A percentile compares a stretch with the other conserved stretches of the same genome.
Conservation (phyloP, 2,329 filamentous ascomycete species). For the Chaetomium sp. region DNA sequence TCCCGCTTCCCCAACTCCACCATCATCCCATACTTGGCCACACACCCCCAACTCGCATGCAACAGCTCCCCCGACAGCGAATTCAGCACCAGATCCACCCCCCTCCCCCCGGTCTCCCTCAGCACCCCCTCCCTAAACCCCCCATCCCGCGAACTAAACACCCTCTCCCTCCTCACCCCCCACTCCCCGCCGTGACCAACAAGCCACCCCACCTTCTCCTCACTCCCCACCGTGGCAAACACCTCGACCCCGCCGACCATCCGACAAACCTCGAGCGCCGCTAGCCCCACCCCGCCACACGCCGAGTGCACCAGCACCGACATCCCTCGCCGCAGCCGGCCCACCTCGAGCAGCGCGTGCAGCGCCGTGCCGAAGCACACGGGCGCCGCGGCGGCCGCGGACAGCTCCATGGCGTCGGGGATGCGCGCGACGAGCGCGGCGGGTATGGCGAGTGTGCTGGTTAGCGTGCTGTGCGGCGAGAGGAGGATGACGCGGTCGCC, state of each 20-base stretch:
- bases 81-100: slow-evolving; percentile 47
- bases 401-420: slow-evolving; percentile 32
- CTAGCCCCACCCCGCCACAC: slow-evolving; percentile 40
- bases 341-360: slow-evolving; percentile 34
- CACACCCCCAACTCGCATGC: slow-evolving; percentile 49
- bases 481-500: slow-evolving; percentile 14
- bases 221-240: slow-evolving; percentile 42
- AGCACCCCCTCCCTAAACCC: slow-evolving; percentile 40
- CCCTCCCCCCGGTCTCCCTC: slow-evolving; percentile 36
- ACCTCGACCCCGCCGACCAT: slow-evolving; percentile 40
- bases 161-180: slow-evolving; percentile 37
- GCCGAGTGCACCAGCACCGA: slow-evolving; percentile 42
- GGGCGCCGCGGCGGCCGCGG: slow-evolving; percentile 33
- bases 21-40: slow-evolving; percentile 23
- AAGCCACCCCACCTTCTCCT: slow-evolving; percentile 41
- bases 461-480: background rate
- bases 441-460: slow-evolving; percentile 11
- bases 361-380: slow-evolving; percentile 36
- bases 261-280: slow-evolving; percentile 39
- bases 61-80: slow-evolving; percentile 46
- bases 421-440: slow-evolving; percentile 26
- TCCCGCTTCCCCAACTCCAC: slow-evolving; percentile 28
- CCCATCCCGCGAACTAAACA: slow-evolving; percentile 41
- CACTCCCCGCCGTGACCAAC: slow-evolving; percentile 36
- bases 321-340: slow-evolving; percentile 24